Percentiles rank a stretch among this genome's conserved stretches.
Conservation (phyloP, 176 grass and related monocot genomes). For the Pharus latifolius region DNA sequence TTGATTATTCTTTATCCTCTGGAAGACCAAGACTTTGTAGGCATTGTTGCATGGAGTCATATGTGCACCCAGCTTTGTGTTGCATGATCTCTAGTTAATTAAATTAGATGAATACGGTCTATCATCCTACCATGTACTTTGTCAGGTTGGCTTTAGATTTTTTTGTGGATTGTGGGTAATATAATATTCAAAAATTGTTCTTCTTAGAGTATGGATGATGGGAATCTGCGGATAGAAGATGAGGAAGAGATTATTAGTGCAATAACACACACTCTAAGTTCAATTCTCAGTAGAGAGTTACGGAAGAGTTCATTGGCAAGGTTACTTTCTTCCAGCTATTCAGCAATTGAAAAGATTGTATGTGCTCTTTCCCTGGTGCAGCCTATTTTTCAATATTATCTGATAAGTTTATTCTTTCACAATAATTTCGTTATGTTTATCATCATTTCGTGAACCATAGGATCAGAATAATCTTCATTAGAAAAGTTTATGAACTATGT, state of each 20-base stretch:
- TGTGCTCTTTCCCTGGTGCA: conserved; percentile 13
- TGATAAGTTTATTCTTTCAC: background rate
- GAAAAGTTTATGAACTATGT: background rate
- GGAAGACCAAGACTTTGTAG: background rate
- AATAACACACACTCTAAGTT: conserved; percentile 66
- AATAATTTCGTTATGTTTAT: background rate
- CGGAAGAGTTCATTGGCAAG: conserved; percentile 69
- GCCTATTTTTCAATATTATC: background rate
- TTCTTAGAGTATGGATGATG: conserved; percentile 66
- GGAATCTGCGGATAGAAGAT: conserved; percentile 60
- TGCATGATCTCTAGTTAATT: background rate
- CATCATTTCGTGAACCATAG: background rate
- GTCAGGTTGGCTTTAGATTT: background rate
- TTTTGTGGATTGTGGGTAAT: conserved; percentile 7
- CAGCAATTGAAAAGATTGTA: conserved; percentile 78
- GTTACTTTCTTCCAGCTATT: conserved; percentile 77
- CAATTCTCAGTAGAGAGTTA: conserved; percentile 48
- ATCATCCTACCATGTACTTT: background rate
- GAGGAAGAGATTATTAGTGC: conserved; percentile 80
- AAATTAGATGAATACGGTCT: background rate
- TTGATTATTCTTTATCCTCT: background rate
- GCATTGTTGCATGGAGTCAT: background rate
- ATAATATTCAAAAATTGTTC: conserved; percentile 17
- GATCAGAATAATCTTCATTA: background rate
- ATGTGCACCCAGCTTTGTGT: background rate